A percentile compares a stretch with the other conserved stretches of the same genome.
Evolutionary conservation across 1,139 yeast species (phyloP).

Genomic region (Scheffersomyces titani): DNA sequence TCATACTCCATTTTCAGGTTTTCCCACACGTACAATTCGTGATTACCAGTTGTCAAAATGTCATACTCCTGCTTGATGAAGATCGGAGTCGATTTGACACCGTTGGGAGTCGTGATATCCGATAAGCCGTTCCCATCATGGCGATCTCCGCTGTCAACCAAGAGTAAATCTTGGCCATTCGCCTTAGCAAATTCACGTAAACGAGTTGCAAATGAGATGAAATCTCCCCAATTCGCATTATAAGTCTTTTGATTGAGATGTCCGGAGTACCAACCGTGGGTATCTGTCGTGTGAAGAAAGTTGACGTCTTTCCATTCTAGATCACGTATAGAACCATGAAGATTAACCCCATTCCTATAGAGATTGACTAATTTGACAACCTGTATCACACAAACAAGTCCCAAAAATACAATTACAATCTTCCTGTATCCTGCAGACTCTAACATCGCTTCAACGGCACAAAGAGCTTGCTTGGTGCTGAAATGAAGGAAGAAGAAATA

Average conservation of each 20-base stretch:
- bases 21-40: conserved; percentile 78
- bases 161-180: conserved; percentile 59
- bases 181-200: conserved; percentile 47
- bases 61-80: conserved; percentile 75
- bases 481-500: neutral
- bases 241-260: conserved; percentile 75
- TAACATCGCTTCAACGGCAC: neutral
- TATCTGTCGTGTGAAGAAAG: conserved; percentile 90
- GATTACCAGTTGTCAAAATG: conserved; percentile 85
- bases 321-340: conserved; percentile 32
- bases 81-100: conserved; percentile 59
- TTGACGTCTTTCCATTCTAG: conserved; percentile 71
- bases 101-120: conserved; percentile 77
- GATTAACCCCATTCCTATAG: conserved; percentile 2
- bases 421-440: conserved; percentile 1
- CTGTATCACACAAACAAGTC: conserved; percentile 4
- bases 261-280: conserved; percentile 95
- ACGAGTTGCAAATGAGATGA: conserved; percentile 63
- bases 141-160: conserved; percentile 90
- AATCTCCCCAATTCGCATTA: conserved; percentile 93
- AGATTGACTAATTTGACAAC: conserved; percentile 3
- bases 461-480: neutral
- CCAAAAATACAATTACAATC: conserved; percentile 5
- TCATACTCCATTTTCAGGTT: conserved; percentile 69
- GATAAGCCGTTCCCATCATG: conserved; percentile 93